Conservation (phyloP, 768 basidiomycete genomes). For the Tricholomella constricta region DNA sequence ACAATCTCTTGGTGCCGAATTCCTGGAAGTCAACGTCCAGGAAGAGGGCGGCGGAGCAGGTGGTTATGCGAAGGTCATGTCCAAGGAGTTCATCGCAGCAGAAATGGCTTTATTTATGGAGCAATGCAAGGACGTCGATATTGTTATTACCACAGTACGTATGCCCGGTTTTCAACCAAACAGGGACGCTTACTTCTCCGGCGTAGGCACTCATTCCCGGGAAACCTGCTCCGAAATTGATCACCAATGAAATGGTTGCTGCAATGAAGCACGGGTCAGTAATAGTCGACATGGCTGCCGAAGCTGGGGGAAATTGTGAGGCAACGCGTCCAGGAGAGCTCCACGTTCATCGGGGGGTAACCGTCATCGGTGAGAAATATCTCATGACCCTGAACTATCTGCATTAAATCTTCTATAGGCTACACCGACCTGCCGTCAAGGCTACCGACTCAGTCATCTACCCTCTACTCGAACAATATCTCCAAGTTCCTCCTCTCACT, state of each 20-base stretch:
- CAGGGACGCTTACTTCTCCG: background rate
- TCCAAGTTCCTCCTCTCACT: slow-evolving; percentile 87
- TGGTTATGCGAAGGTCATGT: slow-evolving; percentile 91
- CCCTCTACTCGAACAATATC: slow-evolving; percentile 89
- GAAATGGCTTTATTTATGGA: slow-evolving; percentile 89
- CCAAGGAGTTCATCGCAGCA: slow-evolving; percentile 84
- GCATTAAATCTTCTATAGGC: slow-evolving; percentile 40
- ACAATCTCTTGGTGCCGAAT: slow-evolving; percentile 87
- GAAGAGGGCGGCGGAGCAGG: slow-evolving; percentile 84
- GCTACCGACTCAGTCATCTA: slow-evolving; percentile 86
- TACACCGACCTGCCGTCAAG: slow-evolving; percentile 88
- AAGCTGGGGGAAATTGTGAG: slow-evolving; percentile 89
- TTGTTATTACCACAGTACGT: slow-evolving; percentile 79
- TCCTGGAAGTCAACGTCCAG: slow-evolving; percentile 76
- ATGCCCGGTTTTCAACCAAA: background rate
- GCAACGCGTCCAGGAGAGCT: slow-evolving; percentile 80
- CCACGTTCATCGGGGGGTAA: slow-evolving; percentile 71
- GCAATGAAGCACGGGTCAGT: slow-evolving; percentile 94
- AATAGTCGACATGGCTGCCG: slow-evolving; percentile 84
- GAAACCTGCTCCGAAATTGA: slow-evolving; percentile 82
- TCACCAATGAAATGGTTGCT: slow-evolving; percentile 82
- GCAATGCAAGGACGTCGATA: slow-evolving; percentile 88
- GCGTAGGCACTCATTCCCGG: slow-evolving; percentile 80
- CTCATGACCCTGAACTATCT: background rate
- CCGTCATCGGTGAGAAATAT: slow-evolving; percentile 63